phyloP scores from a whole-genome alignment of 2,329 filamentous ascomycete genomes.

The Mariannaea sp. region DNA sequence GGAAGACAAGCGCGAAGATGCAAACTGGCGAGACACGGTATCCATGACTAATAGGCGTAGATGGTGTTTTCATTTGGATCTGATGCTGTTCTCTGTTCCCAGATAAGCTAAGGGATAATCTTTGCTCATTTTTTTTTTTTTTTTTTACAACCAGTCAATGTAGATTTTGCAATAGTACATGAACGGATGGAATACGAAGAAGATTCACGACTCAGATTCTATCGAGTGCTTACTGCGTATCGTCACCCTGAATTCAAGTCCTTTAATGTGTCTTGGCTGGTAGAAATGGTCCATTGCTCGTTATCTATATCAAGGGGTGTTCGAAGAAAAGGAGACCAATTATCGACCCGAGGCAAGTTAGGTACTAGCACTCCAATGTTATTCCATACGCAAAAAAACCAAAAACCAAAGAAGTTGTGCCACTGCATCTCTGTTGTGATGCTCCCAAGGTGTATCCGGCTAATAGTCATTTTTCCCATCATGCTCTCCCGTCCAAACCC shows the following conservation, averaged over 20 bases:
- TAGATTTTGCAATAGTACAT: constrained; percentile 21
- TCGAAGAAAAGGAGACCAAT: too few species aligned
- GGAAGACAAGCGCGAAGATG: not conserved
- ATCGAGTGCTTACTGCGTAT: too few species aligned
- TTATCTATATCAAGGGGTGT: too few species aligned
- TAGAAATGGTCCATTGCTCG: not conserved
- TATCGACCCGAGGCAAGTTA: too few species aligned
- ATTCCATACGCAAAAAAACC: not conserved
- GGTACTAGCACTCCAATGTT: not conserved
- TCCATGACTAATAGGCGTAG: constrained; percentile 26
- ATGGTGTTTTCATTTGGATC: constrained; percentile 26
- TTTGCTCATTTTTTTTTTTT: too few species aligned
- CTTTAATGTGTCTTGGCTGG: too few species aligned
- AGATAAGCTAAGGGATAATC: not conserved
- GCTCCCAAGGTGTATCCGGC: not conserved
- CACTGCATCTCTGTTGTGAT: not conserved
- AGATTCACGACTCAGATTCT: not conserved
- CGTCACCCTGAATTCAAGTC: too few species aligned
- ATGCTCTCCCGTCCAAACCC: not conserved
- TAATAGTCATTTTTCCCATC: not conserved
- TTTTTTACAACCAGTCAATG: constrained; percentile 7
- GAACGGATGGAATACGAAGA: constrained; percentile 12
- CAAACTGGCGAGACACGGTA: constrained; percentile 3
- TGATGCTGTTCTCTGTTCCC: not conserved
- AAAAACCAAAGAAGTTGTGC: not conserved